These are phyloP conservation scores for Naganishia onofrii DNA, from an alignment of 768 basidiomycete species.

Conservation along the genomic window DNA sequence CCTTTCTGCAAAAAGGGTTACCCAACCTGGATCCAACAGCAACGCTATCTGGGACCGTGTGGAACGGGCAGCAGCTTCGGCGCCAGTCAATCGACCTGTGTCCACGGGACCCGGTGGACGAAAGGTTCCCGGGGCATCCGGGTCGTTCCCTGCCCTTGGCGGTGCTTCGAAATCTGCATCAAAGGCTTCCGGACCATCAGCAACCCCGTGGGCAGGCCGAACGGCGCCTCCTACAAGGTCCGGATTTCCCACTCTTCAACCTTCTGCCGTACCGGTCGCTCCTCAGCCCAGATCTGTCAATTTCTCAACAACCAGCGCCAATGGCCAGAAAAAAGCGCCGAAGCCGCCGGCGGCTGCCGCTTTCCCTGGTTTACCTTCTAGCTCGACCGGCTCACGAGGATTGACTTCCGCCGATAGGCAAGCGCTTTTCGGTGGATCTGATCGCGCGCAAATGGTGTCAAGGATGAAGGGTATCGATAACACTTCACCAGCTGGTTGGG, in stretches of 20 bases:
- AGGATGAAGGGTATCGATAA: background rate
- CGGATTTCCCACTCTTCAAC: constrained; percentile 27
- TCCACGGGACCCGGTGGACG: constrained; percentile 34
- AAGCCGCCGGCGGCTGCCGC: constrained; percentile 38
- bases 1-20: constrained; percentile 76
- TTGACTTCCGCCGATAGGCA: constrained; percentile 33
- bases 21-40: constrained; percentile 58
- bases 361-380: constrained; percentile 46
- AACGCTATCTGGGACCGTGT: constrained; percentile 81
- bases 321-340: constrained; percentile 21
- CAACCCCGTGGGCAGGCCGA: constrained; percentile 44
- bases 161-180: constrained; percentile 18
- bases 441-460: constrained; percentile 8
- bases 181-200: constrained; percentile 24
- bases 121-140: constrained; percentile 43
- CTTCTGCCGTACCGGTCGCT: constrained; percentile 34
- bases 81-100: constrained; percentile 35
- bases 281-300: constrained; percentile 47
- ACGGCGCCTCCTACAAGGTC: constrained; percentile 34
- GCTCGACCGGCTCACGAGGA: constrained; percentile 4
- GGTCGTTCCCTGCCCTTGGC: constrained; percentile 44
- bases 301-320: constrained; percentile 35
- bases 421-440: constrained; percentile 8
- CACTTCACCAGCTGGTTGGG: constrained; percentile 5
- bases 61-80: constrained; percentile 66